Percentiles rank a stretch among this genome's conserved stretches.
These are phyloP conservation scores for Phytophthora meadii DNA, from an alignment of 352 stramenopile genomes.

Conservation along the genomic window DNA sequence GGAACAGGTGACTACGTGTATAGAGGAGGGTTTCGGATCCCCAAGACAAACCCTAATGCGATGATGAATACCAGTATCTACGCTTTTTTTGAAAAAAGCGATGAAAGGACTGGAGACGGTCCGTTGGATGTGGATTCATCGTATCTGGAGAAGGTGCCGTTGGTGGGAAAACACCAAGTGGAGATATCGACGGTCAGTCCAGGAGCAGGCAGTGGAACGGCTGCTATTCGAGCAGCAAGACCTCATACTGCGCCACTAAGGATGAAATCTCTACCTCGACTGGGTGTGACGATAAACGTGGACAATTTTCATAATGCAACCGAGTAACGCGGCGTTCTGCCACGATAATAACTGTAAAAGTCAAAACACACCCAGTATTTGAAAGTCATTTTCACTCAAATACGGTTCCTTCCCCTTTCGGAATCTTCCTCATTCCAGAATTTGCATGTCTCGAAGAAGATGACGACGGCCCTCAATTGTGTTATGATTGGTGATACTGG, in stretches of 20 bases:
- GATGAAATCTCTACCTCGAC: constrained; percentile 55
- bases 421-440: too few relatives aligned
- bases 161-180: constrained; percentile 44
- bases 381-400: neutral
- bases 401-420: neutral
- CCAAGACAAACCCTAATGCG: constrained; percentile 25
- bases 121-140: constrained; percentile 39
- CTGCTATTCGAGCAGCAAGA: constrained; percentile 25
- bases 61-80: constrained; percentile 25
- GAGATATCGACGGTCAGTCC: constrained; percentile 26
- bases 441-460: too few relatives aligned
- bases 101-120: neutral
- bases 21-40: constrained; percentile 64
- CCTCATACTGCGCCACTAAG: constrained; percentile 62
- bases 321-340: neutral
- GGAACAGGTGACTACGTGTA: constrained; percentile 66
- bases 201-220: constrained; percentile 1
- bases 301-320: neutral
- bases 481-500: too few relatives aligned
- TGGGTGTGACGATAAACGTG: constrained; percentile 27
- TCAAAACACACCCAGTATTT: neutral
- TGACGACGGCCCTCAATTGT: too few relatives aligned
- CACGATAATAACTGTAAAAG: too few relatives aligned
- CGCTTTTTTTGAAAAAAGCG: constrained; percentile 8
- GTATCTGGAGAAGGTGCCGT: constrained; percentile 50